These are phyloP conservation scores for Rubia yunnanensis DNA, from an alignment of 257 asterid species.

Conservation along the genomic window DNA sequence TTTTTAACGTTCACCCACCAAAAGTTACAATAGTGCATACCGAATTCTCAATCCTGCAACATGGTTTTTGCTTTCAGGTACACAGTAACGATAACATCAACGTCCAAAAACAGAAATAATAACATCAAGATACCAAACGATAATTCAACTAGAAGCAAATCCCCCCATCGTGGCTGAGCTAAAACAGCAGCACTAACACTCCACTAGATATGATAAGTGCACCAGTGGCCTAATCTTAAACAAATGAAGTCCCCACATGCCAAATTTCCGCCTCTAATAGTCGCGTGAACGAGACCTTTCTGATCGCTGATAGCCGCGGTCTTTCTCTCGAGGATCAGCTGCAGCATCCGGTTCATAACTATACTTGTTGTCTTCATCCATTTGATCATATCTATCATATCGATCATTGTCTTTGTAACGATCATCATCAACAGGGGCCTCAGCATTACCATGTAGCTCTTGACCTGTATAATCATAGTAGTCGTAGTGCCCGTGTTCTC, in stretches of 20 bases:
- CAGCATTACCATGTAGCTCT: constrained; percentile 37
- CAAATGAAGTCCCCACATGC: no score
- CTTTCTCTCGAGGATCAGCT: constrained; percentile 47
- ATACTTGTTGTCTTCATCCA: constrained; percentile 63
- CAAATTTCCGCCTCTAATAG: constrained; percentile 1
- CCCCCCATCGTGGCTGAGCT: neutral
- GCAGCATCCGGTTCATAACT: constrained; percentile 49
- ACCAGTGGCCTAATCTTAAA: no score
- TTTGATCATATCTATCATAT: constrained; percentile 56
- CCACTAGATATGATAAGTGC: neutral
- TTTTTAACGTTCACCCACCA: no score
- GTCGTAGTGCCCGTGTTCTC: constrained; percentile 39
- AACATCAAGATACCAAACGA: neutral
- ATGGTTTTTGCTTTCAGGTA: neutral
- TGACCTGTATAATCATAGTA: constrained; percentile 47
- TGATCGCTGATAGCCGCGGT: constrained; percentile 31
- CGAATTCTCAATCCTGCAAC: neutral
- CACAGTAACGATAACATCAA: neutral
- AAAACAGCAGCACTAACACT: neutral
- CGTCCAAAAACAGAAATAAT: neutral
- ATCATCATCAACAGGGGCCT: constrained; percentile 43
- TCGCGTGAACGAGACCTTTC: constrained; percentile 58
- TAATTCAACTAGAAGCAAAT: neutral
- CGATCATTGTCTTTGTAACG: constrained; percentile 48
- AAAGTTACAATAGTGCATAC: no score